Percentiles rank a stretch among this genome's conserved stretches.
Evolutionary conservation across 2,329 filamentous ascomycete species (phyloP).

Genomic region (Meredithiella fracta): DNA sequence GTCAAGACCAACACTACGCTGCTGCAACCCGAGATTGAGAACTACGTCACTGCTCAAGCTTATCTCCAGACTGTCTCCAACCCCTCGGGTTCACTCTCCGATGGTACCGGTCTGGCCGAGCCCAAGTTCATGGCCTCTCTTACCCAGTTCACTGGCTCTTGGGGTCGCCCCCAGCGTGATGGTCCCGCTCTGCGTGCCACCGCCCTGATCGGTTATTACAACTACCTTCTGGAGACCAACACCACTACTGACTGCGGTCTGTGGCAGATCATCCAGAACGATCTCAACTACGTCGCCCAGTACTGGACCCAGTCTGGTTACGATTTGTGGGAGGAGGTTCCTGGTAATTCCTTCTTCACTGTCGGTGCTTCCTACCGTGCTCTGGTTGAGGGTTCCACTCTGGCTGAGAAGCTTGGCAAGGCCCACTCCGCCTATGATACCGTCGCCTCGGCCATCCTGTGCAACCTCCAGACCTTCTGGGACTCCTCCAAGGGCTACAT

Average conservation of each 20-base stretch:
- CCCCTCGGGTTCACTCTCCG: conserved; percentile 43
- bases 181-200: conserved; percentile 63
- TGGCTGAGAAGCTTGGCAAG: conserved; percentile 47
- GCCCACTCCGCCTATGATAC: conserved; percentile 43
- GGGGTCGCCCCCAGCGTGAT: conserved; percentile 66
- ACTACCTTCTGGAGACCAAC: conserved; percentile 53
- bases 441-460: conserved; percentile 54
- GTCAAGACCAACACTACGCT: conserved; percentile 32
- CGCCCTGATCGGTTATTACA: conserved; percentile 54
- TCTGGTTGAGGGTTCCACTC: conserved; percentile 47
- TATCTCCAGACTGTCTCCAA: conserved; percentile 50
- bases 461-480: conserved; percentile 64
- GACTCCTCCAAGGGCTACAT: conserved; percentile 40
- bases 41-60: conserved; percentile 53
- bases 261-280: conserved; percentile 62
- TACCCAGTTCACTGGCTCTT: conserved; percentile 46
- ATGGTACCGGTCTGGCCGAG: conserved; percentile 46
- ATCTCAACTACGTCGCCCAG: conserved; percentile 57
- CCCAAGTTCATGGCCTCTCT: conserved; percentile 55
- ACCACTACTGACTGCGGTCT: conserved; percentile 36
- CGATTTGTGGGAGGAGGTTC: conserved; percentile 73
- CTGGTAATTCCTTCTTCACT: conserved; percentile 67
- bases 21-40: conserved; percentile 44
- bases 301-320: conserved; percentile 54
- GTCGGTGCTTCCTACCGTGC: conserved; percentile 51